Evolutionary conservation across 179 eudicot species (phyloP), one percentile per base, ranked within the genome.

Genomic region (Silene coronaria): DNA sequence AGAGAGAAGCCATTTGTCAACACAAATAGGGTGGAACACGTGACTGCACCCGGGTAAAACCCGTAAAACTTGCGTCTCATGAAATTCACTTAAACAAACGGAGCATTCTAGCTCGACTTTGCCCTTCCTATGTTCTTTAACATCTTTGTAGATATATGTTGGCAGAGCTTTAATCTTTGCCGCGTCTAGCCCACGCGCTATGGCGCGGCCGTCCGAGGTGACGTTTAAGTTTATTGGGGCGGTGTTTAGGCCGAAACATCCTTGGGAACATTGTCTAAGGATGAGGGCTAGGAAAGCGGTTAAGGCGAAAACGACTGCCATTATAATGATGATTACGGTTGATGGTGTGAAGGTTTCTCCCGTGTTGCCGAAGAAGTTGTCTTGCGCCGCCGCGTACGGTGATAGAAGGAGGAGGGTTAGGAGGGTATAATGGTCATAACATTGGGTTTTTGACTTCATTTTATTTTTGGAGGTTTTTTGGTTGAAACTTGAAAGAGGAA

Each of bases 11-110:
- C 97, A 91, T 0, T 74, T 77, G 42, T 88, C 91, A 6, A 91
- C 75, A 62, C 97, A 91, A 32, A 78, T 80, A 4, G 87, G 80
- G 24, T 91, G 97, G 70, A 91, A 91, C 60, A 91, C 97, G 82
- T 91, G 97, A 59, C 77, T 72, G 57, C 97, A 91, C 3, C 78
- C 80, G 3, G 97, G 97, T 16, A 91, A 73, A 4, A 91, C 32
- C 0, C 97, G 82, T 3, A 91, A 79, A 3, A 76, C 85, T 51
- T 88, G 91, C 0, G 71, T 26, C 61, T 85, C 89, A 24, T 86
- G 88, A 61, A 88, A 91, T 53, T 88, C 91, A 58, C 16, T 71
- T 59, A 84, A 72, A 36, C 96, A 90, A 6, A 90, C 89, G 28
- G 92, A 82, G 58, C 96, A 90, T 71, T 89, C 92, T 17, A 88